These are phyloP conservation scores for Thalassiosira delicatula DNA, from an alignment of 352 stramenopile species.

Conservation along the genomic window DNA sequence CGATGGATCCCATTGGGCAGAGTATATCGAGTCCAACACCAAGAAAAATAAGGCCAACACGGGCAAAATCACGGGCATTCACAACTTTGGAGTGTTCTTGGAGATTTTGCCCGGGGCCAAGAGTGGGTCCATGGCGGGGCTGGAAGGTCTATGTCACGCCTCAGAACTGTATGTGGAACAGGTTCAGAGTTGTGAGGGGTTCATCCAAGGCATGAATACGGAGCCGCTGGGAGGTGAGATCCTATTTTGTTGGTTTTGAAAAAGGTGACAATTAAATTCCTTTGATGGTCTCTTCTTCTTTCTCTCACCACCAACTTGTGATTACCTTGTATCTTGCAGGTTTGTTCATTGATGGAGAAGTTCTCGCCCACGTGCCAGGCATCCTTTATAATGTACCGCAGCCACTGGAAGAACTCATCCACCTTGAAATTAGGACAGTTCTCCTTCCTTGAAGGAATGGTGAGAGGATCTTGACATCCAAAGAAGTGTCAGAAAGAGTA, in stretches of 20 bases:
- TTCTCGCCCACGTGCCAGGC: constrained; percentile 27
- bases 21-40: constrained; percentile 77
- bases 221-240: constrained; percentile 79
- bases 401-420: constrained; percentile 37
- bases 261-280: too few species aligned
- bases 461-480: constrained; percentile 39
- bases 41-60: constrained; percentile 77
- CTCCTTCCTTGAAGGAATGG: constrained; percentile 12
- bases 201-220: constrained; percentile 68
- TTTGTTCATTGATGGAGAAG: constrained; percentile 37
- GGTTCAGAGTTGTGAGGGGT: constrained; percentile 82
- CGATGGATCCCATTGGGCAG: constrained; percentile 72
- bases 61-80: constrained; percentile 83
- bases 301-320: too few species aligned
- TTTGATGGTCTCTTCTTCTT: too few species aligned
- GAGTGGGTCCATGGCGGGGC: constrained; percentile 76
- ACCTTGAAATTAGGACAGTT: constrained; percentile 49
- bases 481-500: constrained; percentile 32
- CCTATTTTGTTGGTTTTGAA: too few species aligned
- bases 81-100: constrained; percentile 87
- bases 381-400: constrained; percentile 35
- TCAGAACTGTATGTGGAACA: constrained; percentile 84
- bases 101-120: constrained; percentile 83
- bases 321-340: constrained; percentile 30
- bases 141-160: constrained; percentile 87